A percentile compares a stretch with the other conserved stretches of the same genome.
phyloP scores from a whole-genome alignment of 192 early-diverging fungal species.

The Helicostylum pulchrum region DNA sequence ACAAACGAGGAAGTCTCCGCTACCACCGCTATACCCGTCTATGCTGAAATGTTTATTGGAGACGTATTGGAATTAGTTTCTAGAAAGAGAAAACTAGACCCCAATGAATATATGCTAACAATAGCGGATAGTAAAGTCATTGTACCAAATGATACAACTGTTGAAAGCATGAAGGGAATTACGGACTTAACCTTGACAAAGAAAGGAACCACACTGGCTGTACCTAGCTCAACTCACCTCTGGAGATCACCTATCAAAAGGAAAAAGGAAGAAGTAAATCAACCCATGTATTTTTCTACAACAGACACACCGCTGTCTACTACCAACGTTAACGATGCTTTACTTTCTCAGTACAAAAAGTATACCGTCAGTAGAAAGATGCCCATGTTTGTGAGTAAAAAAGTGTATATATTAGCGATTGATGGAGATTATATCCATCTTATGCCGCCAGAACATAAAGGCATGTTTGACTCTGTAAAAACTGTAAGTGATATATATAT shows the following conservation, averaged over 20 bases:
- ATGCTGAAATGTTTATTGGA: conserved; percentile 66
- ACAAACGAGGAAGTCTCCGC: conserved; percentile 75
- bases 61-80: conserved; percentile 86
- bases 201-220: conserved; percentile 41
- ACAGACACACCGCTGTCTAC: background rate
- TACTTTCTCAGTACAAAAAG: conserved; percentile 50
- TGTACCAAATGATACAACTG: conserved; percentile 73
- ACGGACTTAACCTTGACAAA: conserved; percentile 74
- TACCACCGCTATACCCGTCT: conserved; percentile 84
- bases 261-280: conserved; percentile 32
- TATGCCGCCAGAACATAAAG: conserved; percentile 75
- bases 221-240: conserved; percentile 31
- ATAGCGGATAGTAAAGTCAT: conserved; percentile 74
- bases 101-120: conserved; percentile 82
- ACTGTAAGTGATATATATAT: conserved; percentile 65
- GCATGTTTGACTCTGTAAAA: conserved; percentile 81
- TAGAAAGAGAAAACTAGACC: conserved; percentile 80
- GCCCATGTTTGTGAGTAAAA: conserved; percentile 81
- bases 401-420: conserved; percentile 86
- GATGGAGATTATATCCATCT: conserved; percentile 93
- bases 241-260: conserved; percentile 41
- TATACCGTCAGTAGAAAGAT: conserved; percentile 82
- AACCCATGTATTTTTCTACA: conserved; percentile 30
- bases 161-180: conserved; percentile 60
- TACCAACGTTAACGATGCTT: conserved; percentile 15